phyloP scores from a whole-genome alignment of 2,329 filamentous ascomycete genomes.

The Fusarium pseudoanthophilum region DNA sequence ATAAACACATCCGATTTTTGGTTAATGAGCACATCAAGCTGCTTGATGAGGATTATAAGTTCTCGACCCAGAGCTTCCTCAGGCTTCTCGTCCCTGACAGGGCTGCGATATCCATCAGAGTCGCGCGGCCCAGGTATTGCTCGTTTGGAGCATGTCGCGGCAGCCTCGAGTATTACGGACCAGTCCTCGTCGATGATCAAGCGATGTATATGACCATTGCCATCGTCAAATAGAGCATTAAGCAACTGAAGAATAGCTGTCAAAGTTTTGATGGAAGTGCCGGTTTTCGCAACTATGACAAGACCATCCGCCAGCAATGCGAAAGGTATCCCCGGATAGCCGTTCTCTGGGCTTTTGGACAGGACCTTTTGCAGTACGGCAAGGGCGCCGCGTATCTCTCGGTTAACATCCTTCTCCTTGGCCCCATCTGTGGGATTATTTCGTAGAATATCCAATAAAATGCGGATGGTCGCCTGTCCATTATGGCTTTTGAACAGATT shows the following conservation, averaged over 20 bases:
- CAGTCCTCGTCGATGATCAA: conserved; percentile 74
- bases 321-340: conserved; percentile 69
- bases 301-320: conserved; percentile 68
- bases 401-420: conserved; percentile 61
- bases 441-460: conserved; percentile 71
- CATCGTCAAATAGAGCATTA: conserved; percentile 65
- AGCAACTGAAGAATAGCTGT: conserved; percentile 62
- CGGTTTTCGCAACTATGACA: conserved; percentile 59
- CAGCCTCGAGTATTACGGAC: conserved; percentile 69
- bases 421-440: conserved; percentile 58
- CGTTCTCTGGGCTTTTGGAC: conserved; percentile 67
- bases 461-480: conserved; percentile 73
- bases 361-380: conserved; percentile 71
- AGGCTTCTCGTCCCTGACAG: conserved; percentile 43
- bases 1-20: conserved; percentile 64
- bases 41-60: conserved; percentile 57
- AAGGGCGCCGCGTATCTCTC: conserved; percentile 71
- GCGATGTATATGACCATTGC: conserved; percentile 62
- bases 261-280: conserved; percentile 58
- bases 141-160: conserved; percentile 62
- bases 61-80: conserved; percentile 57
- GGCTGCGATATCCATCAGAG: conserved; percentile 38
- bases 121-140: conserved; percentile 41
- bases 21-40: conserved; percentile 60
- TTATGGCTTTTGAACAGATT: conserved; percentile 80